Base-by-base conservation (phyloP, 2,329 filamentous ascomycete species). In the Myriosclerotinia curreyana region DNA sequence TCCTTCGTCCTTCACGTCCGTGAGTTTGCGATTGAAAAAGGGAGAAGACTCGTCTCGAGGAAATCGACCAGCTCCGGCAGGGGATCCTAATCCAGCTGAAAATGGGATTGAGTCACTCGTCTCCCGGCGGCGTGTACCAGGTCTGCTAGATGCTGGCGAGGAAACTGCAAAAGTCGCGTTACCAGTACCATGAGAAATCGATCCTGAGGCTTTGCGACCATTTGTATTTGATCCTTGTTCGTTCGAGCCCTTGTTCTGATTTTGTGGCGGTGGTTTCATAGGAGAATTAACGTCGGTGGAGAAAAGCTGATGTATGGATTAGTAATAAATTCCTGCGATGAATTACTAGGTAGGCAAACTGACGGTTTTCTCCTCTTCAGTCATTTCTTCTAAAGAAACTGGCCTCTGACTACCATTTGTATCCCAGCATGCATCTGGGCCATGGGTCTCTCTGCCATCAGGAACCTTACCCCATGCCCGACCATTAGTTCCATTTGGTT, bases 341-440 rank as follows among this genome's bases (percentile, higher is more conserved):
- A 44, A 54, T 66, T 63, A 56, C 60, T 44, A 64, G 65, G 64
- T 44, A 62, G 38, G 34, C 9, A 75, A 79, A 73, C 74, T 63
- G 73, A 86, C 84, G 76, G 83, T 82, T 73, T 81, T 85, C 76
- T 89, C 86, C 66, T 86, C 82, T 6, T 77, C 68, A 1, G 83
- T 80, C 85, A 96, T 86, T 51, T 90, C 86, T 67, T 85, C 82
- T 68, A 96, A 76, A 38, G 86, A 86, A 68, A 97, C 80, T 8
- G 93, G 92, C 68, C 85, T 83, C 52, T 86, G 82, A 61, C 83
- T 82, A 31, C 90, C 92, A 66, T 83, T 82, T 65, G 83, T 78
- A 73, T 96, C 91, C 95, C 94, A 99, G 76, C 93, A 98, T 50
- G 94, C 85, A 67, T 95, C 92, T n/a, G 93, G 91, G 52, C 94